Base-by-base conservation (phyloP, 2,329 filamentous ascomycete genomes). In the Fusarium austroafricanum region DNA sequence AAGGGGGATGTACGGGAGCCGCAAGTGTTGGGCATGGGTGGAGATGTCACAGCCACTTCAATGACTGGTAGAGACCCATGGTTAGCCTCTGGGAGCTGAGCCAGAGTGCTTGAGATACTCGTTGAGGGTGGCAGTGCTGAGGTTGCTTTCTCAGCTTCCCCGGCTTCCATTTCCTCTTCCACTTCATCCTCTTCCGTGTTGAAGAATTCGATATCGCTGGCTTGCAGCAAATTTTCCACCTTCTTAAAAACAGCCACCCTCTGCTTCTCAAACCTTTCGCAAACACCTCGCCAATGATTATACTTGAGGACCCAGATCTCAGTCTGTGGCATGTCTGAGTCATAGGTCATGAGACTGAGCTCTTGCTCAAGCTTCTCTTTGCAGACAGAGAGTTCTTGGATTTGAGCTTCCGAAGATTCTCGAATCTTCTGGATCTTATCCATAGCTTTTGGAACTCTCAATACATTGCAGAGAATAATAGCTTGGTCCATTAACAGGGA, bases 401-500 rank as follows among this genome's bases (percentile, higher is more conserved):
- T 43, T 10, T 56, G 51, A n/a, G 10, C 14, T 4, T 52, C n/a
- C 2, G 14, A 15, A 7, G 12, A 65, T 7, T 4, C 21, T 39
- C 29, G 33, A 9, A 66, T 61, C 10, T 6, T 10, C 3, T 21
- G 7, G 6, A 64, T 3, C 6, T 44, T 42, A 0, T 12, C 2
- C 15, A 65, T 4, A 3, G 60, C 49, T 1, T 53, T 6, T 10
- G 20, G 9, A 2, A 21, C 21, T 20, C 26, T 42, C 8, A 68
- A 12, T 2, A 60, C 17, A 10, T n/a, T n/a, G 17, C 53, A 55
- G 6, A 68, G 17, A 1, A 11, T 28, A 3, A 45, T 18, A 1
- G 59, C 65, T 8, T 68, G 37, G 7, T 31, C 33, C 10, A 67
- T 15, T 12, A 59, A 20, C 5, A 17, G 6, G 1, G 31, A 14